Evolutionary conservation across 148 eudicot species (phyloP), one percentile per base, ranked within the genome.

Genomic region (Nyssa sinensis): DNA sequence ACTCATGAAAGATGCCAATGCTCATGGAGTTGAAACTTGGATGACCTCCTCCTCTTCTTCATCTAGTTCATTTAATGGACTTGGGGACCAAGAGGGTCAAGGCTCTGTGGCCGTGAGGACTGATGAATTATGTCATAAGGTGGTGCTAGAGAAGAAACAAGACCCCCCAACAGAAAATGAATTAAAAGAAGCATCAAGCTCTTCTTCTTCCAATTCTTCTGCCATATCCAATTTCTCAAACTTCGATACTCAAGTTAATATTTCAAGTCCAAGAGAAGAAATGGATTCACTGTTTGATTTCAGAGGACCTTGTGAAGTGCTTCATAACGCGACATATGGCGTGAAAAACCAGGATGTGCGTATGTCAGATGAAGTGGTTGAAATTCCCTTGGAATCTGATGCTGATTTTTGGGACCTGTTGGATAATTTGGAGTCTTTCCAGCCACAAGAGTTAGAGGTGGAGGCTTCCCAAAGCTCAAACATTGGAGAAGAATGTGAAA

Each of bases 361-460:
- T 27, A 16, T 14, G 28, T 35, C 34, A 37, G 66, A 73, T 14
- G 67, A 64, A 7, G 49, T 67, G 35, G 39, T 68, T 32, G 78
- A 75, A 33, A 79, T 79, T 25, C 82, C 78, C 0, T 66, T 65
- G 13, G 86, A 82, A 53, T 53, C 59, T 27, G 86, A 80, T 55
- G 32, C 66, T 19, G 88, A 83, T 30, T 61, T 86, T 27, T 78
- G 78, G 84, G 78, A 66, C 61, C 47, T 83, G 67, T 78, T 86
- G 29, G 84, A 83, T 33, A 47, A 35, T 13, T 58, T 76, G 70
- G 82, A 76, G 60, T 23, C 73, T 31, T 24, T 49, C 35, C 67
- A 73, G 14, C 14, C 35, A 14, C 61, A 27, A 41, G 66, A 62
- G 30, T 2, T 7, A n/a, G 47, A 44, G 58, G 14, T 57, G 27